Conservation (phyloP, 805 yeast genomes). For the baker's yeast (Saccharomyces cerevisiae) region DNA sequence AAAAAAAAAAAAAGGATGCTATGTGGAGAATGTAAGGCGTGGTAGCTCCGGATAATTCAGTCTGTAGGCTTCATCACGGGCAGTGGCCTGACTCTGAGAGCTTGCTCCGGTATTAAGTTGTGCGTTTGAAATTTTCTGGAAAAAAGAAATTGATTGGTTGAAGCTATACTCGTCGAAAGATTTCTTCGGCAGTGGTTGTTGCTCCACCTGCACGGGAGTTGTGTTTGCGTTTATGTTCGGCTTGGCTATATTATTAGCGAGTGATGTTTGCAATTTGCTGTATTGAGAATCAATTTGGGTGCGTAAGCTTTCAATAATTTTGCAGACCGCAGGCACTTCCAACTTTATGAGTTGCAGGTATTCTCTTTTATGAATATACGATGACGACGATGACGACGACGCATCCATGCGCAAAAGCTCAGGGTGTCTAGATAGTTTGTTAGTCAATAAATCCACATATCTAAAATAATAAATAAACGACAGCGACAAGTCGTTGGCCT, state of each 20-base stretch:
- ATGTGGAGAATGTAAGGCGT: constrained; percentile 15
- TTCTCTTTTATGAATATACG: constrained; percentile 15
- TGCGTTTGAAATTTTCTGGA: constrained; percentile 3
- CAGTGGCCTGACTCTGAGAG: not conserved
- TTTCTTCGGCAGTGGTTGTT: constrained; percentile 12
- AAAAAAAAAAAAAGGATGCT: not conserved
- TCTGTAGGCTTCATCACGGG: not conserved
- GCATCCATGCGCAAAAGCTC: constrained; percentile 8
- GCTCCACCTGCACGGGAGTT: constrained; percentile 1
- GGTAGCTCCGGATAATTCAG: constrained; percentile 25
- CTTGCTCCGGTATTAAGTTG: not conserved
- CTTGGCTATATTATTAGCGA: constrained; percentile 24
- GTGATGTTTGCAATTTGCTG: constrained; percentile 17
- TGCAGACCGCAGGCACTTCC: constrained; percentile 29
- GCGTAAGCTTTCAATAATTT: constrained; percentile 24
- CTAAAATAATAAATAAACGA: constrained; percentile 51
- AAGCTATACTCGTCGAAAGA: constrained; percentile 23
- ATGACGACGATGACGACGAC: not conserved
- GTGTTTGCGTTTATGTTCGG: constrained; percentile 4
- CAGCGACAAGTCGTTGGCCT: constrained; percentile 34
- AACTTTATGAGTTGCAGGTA: constrained; percentile 22
- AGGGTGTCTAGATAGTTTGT: constrained; percentile 26
- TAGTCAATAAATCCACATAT: constrained; percentile 42
- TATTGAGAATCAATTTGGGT: constrained; percentile 15
- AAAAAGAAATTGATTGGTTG: constrained; percentile 18